These are phyloP conservation scores for Hygrophoropsis aurantiaca DNA, from an alignment of 768 basidiomycete genomes.

Conservation along the genomic window DNA sequence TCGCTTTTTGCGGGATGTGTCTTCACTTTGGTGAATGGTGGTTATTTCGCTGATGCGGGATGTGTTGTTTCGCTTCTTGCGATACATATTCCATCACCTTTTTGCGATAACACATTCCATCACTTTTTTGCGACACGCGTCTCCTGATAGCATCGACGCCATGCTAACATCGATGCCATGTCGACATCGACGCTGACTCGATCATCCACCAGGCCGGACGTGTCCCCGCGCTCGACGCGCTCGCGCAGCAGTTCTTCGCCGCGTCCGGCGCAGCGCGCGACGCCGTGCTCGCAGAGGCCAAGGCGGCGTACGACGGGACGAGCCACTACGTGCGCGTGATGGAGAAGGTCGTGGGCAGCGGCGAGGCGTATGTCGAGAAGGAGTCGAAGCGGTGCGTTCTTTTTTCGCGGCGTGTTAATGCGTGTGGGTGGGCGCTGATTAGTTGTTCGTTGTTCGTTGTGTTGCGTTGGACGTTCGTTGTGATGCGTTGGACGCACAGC, in stretches of 20 bases:
- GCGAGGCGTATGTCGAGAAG: conserved; percentile 79
- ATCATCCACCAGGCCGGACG: conserved; percentile 69
- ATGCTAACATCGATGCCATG: conserved; percentile 4
- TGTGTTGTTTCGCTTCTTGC: too few relatives aligned
- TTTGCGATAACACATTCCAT: background rate
- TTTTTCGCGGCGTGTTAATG: conserved; percentile 1
- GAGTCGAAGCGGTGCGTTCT: conserved; percentile 80
- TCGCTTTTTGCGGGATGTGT: too few relatives aligned
- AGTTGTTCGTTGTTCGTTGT: conserved; percentile 16
- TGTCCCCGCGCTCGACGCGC: conserved; percentile 67
- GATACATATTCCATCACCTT: too few relatives aligned
- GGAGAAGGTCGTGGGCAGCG: conserved; percentile 76
- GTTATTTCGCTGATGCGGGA: too few relatives aligned
- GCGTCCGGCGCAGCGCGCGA: conserved; percentile 56
- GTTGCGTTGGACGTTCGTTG: conserved; percentile 11
- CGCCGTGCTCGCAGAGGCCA: conserved; percentile 67
- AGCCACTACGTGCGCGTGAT: conserved; percentile 88
- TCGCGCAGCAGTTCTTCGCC: conserved; percentile 75
- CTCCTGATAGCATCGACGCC: too few relatives aligned
- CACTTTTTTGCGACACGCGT: background rate
- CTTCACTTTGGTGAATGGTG: too few relatives aligned
- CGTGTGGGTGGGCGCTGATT: background rate
- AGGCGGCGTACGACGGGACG: conserved; percentile 46
- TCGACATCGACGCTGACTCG: background rate
- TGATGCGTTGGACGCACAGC: too few relatives aligned